Evolutionary conservation across 2,329 filamentous ascomycete species (phyloP).

Genomic region (Falciphora oryzae): DNA sequence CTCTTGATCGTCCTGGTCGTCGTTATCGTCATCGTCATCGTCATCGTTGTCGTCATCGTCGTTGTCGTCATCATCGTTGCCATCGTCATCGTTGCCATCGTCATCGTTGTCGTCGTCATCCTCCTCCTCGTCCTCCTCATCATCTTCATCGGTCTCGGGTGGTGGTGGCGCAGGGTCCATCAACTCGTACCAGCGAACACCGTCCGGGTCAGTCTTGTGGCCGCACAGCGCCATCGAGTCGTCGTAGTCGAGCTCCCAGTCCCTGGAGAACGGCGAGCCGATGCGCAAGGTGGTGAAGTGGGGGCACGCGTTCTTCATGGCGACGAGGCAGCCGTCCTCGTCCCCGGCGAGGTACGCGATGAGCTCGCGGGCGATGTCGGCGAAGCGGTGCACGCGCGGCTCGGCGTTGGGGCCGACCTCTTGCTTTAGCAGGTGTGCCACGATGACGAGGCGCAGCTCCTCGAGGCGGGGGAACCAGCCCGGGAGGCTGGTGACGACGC

Average conservation of each 20-base stretch:
- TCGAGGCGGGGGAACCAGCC: background rate
- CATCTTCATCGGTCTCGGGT: background rate
- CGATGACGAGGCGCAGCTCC: constrained; percentile 8
- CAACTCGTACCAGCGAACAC: background rate
- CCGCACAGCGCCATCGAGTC: background rate
- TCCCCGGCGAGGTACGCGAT: background rate
- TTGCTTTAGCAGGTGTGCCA: background rate
- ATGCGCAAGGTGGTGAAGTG: background rate
- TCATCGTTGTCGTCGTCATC: background rate
- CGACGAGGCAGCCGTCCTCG: background rate
- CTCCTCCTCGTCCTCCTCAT: background rate
- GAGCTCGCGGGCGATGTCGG: background rate
- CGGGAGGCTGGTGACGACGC: background rate
- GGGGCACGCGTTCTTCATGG: background rate
- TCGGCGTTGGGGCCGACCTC: background rate
- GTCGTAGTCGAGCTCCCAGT: background rate
- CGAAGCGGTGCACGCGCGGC: constrained; percentile 6
- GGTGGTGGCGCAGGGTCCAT: background rate
- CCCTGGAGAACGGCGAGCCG: background rate
- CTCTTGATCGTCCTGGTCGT: too few species aligned
- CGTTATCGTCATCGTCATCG: background rate
- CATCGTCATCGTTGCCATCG: background rate
- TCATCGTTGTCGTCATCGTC: background rate
- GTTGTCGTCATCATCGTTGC: too few species aligned
- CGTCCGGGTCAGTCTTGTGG: background rate